A percentile compares a stretch with the other conserved stretches of the same genome.
These are phyloP conservation scores for Exutisphaerella laricina DNA, from an alignment of 2,329 filamentous ascomycete species.

Conservation along the genomic window DNA sequence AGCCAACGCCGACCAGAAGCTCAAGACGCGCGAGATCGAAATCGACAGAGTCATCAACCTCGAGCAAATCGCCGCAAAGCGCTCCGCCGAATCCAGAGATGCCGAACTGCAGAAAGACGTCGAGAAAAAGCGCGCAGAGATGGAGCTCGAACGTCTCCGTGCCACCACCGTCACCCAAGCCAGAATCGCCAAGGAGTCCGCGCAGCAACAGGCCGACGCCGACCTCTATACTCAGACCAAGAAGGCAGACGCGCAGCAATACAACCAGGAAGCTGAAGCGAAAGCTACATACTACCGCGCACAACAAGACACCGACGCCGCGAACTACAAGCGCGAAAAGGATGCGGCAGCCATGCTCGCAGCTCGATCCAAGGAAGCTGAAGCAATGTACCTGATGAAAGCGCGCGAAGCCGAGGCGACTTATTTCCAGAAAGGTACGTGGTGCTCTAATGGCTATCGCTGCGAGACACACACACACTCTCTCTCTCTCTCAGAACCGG, in stretches of 20 bases:
- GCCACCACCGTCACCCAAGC: constrained; percentile 75
- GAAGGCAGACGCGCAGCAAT: constrained; percentile 48
- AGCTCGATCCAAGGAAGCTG: constrained; percentile 27
- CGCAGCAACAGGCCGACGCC: constrained; percentile 48
- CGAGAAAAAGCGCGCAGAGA: constrained; percentile 68
- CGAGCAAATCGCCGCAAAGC: constrained; percentile 65
- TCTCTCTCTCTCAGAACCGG: too few species aligned
- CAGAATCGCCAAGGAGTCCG: constrained; percentile 51
- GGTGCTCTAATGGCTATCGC: too few species aligned
- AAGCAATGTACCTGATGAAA: constrained; percentile 33
- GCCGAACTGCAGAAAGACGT: constrained; percentile 75
- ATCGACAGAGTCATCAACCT: constrained; percentile 71
- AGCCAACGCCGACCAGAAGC: constrained; percentile 66
- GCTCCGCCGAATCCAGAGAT: constrained; percentile 68
- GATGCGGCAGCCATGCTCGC: constrained; percentile 27
- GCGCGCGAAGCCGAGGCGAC: constrained; percentile 40
- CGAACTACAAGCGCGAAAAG: constrained; percentile 32
- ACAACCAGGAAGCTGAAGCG: constrained; percentile 55
- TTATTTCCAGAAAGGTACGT: constrained; percentile 14
- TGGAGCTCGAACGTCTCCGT: constrained; percentile 73
- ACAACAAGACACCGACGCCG: constrained; percentile 40
- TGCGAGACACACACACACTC: too few species aligned
- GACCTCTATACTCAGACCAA: constrained; percentile 46
- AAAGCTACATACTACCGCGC: constrained; percentile 48
- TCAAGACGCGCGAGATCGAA: constrained; percentile 65